These are phyloP conservation scores for Macrocystidia cucumis DNA, from an alignment of 1,284 basidiomycete species.

Conservation along the genomic window DNA sequence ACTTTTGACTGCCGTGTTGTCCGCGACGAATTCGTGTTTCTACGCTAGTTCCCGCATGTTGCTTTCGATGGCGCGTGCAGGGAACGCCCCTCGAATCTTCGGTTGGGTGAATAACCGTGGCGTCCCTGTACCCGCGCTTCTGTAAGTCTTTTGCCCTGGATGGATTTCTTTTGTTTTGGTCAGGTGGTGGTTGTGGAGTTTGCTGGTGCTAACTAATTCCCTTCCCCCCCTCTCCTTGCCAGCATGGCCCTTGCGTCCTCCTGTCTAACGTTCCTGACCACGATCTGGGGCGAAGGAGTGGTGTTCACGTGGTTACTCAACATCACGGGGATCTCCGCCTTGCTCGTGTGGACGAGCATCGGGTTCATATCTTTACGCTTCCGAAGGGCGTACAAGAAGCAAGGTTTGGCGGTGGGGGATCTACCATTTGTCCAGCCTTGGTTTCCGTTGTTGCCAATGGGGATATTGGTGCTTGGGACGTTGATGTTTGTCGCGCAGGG, in stretches of 20 bases:
- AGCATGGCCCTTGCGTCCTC: constrained; percentile 37
- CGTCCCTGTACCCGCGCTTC: constrained; percentile 48
- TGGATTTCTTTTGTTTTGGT: too few species aligned
- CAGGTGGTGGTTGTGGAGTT: too few species aligned
- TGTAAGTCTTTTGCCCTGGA: constrained; percentile 26
- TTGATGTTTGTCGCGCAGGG: constrained; percentile 46
- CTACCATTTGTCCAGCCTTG: constrained; percentile 41
- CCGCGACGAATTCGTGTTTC: constrained; percentile 50
- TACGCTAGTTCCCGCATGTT: constrained; percentile 62
- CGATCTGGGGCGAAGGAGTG: constrained; percentile 46
- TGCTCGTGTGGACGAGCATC: constrained; percentile 60
- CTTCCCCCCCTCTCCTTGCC: not conserved
- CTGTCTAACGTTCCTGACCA: constrained; percentile 44
- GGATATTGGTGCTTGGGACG: constrained; percentile 32
- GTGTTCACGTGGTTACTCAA: constrained; percentile 58
- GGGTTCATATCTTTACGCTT: constrained; percentile 46
- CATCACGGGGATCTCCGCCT: constrained; percentile 60
- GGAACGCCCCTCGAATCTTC: constrained; percentile 39
- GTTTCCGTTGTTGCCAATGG: constrained; percentile 37
- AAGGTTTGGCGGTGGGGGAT: constrained; percentile 30
- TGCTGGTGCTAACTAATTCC: not conserved
- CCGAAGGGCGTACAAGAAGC: constrained; percentile 34
- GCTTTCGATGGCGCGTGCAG: constrained; percentile 39
- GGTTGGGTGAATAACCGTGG: constrained; percentile 52
- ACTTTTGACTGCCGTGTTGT: constrained; percentile 60